phyloP scores from a whole-genome alignment of 306 rosid genomes.

The Vicia faba region DNA sequence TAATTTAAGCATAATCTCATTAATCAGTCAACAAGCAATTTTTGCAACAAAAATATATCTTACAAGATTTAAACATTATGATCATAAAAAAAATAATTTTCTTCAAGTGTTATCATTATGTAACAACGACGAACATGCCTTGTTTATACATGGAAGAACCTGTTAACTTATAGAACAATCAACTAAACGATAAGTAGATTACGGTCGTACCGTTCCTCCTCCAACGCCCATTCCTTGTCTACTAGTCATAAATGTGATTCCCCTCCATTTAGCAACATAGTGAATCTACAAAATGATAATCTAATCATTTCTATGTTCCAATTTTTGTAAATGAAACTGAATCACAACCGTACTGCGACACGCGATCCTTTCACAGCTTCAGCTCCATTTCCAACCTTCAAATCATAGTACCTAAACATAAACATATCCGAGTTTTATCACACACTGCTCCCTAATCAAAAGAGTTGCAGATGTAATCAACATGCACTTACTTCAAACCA shows the following conservation, averaged over 20 bases:
- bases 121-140: background rate
- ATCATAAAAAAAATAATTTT: background rate
- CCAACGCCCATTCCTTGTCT: conserved; percentile 98
- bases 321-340: too few relatives aligned
- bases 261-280: conserved; percentile 93
- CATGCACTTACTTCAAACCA: conserved; percentile 82
- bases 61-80: background rate
- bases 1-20: conserved; percentile 41
- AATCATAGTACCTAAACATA: conserved; percentile 89
- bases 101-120: background rate
- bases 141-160: conserved; percentile 1
- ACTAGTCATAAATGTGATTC: conserved; percentile 92
- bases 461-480: conserved; percentile 14
- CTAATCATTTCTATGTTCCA: conserved; percentile 29
- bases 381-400: conserved; percentile 86
- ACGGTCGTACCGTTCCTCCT: conserved; percentile 86
- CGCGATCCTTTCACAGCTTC: conserved; percentile 93
- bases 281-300: conserved; percentile 69
- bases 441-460: conserved; percentile 2
- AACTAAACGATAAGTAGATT: conserved; percentile 8
- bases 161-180: conserved; percentile 15
- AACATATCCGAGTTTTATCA: conserved; percentile 40
- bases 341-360: conserved; percentile 94
- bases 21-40: conserved; percentile 24
- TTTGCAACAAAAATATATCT: conserved; percentile 3